Evolutionary conservation across 2,329 filamentous ascomycete genomes (phyloP), one percentile per base, ranked within the genome.

Genomic region (Paraphaeosphaeria minitans): DNA sequence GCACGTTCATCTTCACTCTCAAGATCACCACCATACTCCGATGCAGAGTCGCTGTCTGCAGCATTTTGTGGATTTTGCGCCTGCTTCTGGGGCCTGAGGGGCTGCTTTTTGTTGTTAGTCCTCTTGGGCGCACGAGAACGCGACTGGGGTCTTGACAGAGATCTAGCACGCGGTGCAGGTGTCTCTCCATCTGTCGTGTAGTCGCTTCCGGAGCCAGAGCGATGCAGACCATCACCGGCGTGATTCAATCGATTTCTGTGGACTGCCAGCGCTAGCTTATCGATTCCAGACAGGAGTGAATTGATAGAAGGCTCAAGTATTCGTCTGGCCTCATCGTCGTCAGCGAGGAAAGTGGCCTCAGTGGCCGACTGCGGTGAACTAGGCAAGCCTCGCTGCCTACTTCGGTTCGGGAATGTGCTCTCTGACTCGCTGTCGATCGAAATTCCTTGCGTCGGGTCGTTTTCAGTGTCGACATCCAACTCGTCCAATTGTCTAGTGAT

Each of bases 241-340:
- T 83, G 84, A 2, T 86, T 83, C 45, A 85, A 78, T 39, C 89
- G 84, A 0, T 85, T 82, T 58, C 88, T 85, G 70, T 93, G 91
- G 14, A 98, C 81, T 3, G 88, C 85, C 31, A 82, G 80, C 6
- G 97, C 83, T 0, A 94, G 82, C 5, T 80, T 75, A 66, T 97
- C 92, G 1, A 97, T 72, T 37, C 87, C 85, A 1, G 82, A 77
- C 9, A 97, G 80, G 16, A 93, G 84, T 64, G 91, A 88, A n/a
- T 88, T 83, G 12, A 90, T 83, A 0, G 86, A 83, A 0, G 92
- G 91, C 0, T 83, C 83, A 16, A 97, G 79, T 5, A 96, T 79
- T 1, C 77, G 73, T 58, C 83, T 80, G 0, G 91, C 90, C 49
- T 81, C 73, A 1, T 90, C 87, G 64, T 96, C 92, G 66, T 96